Conservation (phyloP, 176 grass and related monocot species). For the Chrysopogon serrulatus region DNA sequence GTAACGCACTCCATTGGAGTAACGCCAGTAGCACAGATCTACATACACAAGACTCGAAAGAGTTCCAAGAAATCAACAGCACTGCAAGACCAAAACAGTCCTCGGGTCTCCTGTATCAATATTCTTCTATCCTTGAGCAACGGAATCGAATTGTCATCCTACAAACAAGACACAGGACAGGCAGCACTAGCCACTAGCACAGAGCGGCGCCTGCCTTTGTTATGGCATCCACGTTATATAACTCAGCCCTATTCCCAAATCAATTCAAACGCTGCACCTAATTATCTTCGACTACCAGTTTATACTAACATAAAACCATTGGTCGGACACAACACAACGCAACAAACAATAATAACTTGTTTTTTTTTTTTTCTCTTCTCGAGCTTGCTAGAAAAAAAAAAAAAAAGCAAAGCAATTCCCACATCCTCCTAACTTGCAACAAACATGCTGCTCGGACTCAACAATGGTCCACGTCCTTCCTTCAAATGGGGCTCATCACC, state of each 20-base stretch:
- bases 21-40: background rate
- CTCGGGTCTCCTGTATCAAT: background rate
- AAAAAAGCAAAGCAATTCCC: background rate
- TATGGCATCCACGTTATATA: slow-evolving; percentile 22
- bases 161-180: background rate
- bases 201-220: background rate
- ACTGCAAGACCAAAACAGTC: background rate
- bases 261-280: slow-evolving; percentile 19
- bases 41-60: background rate
- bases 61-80: background rate
- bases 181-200: background rate
- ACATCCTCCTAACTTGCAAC: slow-evolving; percentile 18
- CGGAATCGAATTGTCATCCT: slow-evolving; percentile 5
- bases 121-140: background rate
- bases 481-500: slow-evolving; percentile 28
- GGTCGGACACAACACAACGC: background rate
- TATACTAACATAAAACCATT: slow-evolving; percentile 20
- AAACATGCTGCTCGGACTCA: background rate
- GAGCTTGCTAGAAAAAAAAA: slow-evolving; percentile 6
- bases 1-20: background rate
- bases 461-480: background rate
- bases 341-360: slow-evolving; percentile 26
- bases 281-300: slow-evolving; percentile 4
- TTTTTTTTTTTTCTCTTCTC: background rate
- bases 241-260: slow-evolving; percentile 10